A percentile compares a stretch with the other conserved stretches of the same genome.
Evolutionary conservation across 306 rosid species (phyloP).

Genomic region (Gynostemma pentaphyllum): DNA sequence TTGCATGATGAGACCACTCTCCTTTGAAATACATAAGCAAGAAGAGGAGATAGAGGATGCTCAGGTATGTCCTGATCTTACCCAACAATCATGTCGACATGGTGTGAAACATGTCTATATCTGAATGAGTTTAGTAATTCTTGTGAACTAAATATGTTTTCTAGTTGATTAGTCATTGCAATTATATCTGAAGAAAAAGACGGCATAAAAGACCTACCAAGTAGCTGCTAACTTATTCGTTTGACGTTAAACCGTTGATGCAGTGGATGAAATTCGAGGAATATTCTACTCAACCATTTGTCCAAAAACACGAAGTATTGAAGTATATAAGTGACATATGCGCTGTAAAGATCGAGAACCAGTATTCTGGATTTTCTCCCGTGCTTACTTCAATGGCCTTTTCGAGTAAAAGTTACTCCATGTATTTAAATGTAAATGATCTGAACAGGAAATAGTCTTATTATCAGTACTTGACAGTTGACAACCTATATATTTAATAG

Average conservation of each 20-base stretch:
- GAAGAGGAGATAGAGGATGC: slow-evolving; percentile 74
- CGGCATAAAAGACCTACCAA: not conserved
- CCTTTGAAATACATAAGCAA: slow-evolving; percentile 53
- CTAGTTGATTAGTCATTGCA: not conserved
- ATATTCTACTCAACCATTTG: slow-evolving; percentile 43
- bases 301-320: slow-evolving; percentile 32
- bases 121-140: not conserved
- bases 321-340: slow-evolving; percentile 30
- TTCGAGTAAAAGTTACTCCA: slow-evolving; percentile 16
- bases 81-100: not conserved
- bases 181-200: not conserved
- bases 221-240: not conserved
- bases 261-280: slow-evolving; percentile 89
- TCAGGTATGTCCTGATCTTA: slow-evolving; percentile 27
- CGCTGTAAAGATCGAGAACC: slow-evolving; percentile 37
- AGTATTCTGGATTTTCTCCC: slow-evolving; percentile 51
- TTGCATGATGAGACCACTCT: slow-evolving; percentile 60
- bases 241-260: slow-evolving; percentile 12
- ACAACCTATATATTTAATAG: not conserved
- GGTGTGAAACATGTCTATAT: not conserved
- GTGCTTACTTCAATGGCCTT: slow-evolving; percentile 18
- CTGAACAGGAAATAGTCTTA: slow-evolving; percentile 21
- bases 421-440: slow-evolving; percentile 37
- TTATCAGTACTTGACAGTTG: slow-evolving; percentile 1
- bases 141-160: not conserved